Percentiles rank a stretch among this genome's conserved stretches.
Evolutionary conservation across 805 yeast genomes (phyloP).

Genomic region (Grigorovia humatica): DNA sequence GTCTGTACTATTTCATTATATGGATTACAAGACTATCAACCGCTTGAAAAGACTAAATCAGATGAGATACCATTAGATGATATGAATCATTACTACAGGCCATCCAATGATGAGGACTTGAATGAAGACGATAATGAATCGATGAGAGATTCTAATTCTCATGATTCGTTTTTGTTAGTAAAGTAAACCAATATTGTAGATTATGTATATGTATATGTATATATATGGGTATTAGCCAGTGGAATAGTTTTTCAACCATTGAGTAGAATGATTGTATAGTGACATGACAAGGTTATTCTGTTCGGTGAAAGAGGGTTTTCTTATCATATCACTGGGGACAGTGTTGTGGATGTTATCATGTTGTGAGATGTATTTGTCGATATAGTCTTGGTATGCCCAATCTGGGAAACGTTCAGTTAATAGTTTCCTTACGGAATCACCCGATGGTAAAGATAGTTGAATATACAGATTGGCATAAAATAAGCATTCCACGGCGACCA

Average conservation of each 20-base stretch:
- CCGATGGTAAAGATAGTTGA: constrained; percentile 19
- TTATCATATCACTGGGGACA: neutral
- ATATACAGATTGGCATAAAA: constrained; percentile 21
- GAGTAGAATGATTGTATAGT: constrained; percentile 8
- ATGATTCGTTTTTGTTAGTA: neutral
- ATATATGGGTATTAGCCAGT: too few species aligned
- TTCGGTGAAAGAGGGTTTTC: constrained; percentile 16
- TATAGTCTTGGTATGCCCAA: constrained; percentile 4
- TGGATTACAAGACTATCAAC: constrained; percentile 60
- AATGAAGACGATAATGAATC: neutral
- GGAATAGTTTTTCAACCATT: neutral
- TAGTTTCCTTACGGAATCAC: constrained; percentile 10
- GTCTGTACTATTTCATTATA: constrained; percentile 64
- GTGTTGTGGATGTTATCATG: constrained; percentile 2
- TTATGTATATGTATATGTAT: neutral
- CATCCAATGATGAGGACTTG: neutral
- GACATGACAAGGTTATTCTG: constrained; percentile 24
- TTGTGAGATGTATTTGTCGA: constrained; percentile 5
- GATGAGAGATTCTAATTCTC: neutral
- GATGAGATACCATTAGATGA: neutral
- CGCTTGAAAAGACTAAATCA: neutral
- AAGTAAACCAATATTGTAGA: neutral
- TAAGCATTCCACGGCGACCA: constrained; percentile 10
- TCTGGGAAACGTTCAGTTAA: constrained; percentile 1
- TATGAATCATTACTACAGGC: neutral